A percentile compares a stretch with the other conserved stretches of the same genome.
Evolutionary conservation across 371 early-diverging fungal genomes (phyloP).

Genomic region (Thermomucor indicae-seudaticae): DNA sequence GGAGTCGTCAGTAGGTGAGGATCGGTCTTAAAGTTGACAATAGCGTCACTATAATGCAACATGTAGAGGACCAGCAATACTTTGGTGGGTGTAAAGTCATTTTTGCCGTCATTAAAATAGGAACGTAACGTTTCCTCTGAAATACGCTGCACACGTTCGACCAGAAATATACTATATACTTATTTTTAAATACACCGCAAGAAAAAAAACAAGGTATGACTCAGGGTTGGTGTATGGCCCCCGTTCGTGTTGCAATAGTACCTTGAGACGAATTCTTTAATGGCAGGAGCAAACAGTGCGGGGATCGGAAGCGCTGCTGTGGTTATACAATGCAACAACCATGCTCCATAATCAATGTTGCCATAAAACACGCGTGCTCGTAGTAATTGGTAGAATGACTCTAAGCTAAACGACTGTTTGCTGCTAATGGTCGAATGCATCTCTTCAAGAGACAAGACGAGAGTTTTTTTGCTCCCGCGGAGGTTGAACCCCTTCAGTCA

Average conservation of each 20-base stretch:
- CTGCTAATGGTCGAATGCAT: conserved; percentile 1
- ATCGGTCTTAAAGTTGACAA: conserved; percentile 31
- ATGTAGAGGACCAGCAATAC: conserved; percentile 38
- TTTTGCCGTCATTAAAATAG: conserved; percentile 20
- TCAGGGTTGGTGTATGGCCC: too few relatives aligned
- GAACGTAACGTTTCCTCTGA: conserved; percentile 23
- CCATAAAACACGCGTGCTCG: conserved; percentile 25
- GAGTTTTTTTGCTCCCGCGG: too few relatives aligned
- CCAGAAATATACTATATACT: conserved; percentile 23
- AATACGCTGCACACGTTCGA: conserved; percentile 23
- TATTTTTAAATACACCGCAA: too few relatives aligned
- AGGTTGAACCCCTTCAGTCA: too few relatives aligned
- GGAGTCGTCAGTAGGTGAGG: conserved; percentile 15
- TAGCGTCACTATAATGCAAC: conserved; percentile 32
- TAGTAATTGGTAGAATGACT: conserved; percentile 35
- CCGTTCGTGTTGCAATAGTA: too few relatives aligned
- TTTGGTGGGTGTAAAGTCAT: conserved; percentile 28
- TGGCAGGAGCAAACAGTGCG: conserved; percentile 26
- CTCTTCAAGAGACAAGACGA: too few relatives aligned
- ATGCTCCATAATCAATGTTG: conserved; percentile 24
- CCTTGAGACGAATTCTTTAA: conserved; percentile 38
- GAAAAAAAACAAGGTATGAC: too few relatives aligned
- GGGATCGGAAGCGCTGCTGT: conserved; percentile 34
- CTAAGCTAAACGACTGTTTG: conserved; percentile 21
- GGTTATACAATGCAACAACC: conserved; percentile 31